Evolutionary conservation across 2,329 filamentous ascomycete genomes (phyloP).

Genomic region (Exophiala calicioides): DNA sequence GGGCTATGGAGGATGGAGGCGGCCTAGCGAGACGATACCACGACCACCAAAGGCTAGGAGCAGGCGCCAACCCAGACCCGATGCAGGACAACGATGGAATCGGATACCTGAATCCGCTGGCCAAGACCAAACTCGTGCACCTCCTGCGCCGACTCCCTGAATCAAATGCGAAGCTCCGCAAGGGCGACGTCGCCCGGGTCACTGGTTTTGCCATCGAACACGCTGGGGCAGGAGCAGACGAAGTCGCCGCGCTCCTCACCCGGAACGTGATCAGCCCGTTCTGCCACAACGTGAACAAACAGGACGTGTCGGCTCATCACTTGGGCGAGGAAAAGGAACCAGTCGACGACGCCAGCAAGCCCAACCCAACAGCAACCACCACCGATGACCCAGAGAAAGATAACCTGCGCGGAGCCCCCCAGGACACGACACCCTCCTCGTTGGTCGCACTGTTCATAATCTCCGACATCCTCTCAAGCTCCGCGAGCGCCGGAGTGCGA

Average conservation of each 20-base stretch:
- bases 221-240: constrained; percentile 79
- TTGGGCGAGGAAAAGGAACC: constrained; percentile 31
- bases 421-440: constrained; percentile 64
- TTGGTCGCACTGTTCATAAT: constrained; percentile 80
- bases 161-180: constrained; percentile 70
- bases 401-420: constrained; percentile 40
- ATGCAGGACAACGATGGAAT: constrained; percentile 48
- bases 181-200: constrained; percentile 81
- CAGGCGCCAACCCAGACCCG: constrained; percentile 29
- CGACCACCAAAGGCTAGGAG: constrained; percentile 36
- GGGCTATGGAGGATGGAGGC: constrained; percentile 56
- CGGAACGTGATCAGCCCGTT: constrained; percentile 79
- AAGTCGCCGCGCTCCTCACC: constrained; percentile 86
- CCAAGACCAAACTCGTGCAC: constrained; percentile 81
- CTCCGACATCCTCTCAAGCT: constrained; percentile 77
- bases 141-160: constrained; percentile 80
- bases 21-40: constrained; percentile 44
- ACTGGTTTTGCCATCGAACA: constrained; percentile 89
- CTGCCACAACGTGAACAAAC: constrained; percentile 56
- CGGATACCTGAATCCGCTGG: constrained; percentile 75
- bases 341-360: constrained; percentile 31
- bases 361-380: background rate
- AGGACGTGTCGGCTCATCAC: constrained; percentile 33
- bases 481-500: constrained; percentile 71
- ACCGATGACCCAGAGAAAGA: constrained; percentile 29